phyloP scores from a whole-genome alignment of 768 basidiomycete genomes.

The Auricularia cornea region DNA sequence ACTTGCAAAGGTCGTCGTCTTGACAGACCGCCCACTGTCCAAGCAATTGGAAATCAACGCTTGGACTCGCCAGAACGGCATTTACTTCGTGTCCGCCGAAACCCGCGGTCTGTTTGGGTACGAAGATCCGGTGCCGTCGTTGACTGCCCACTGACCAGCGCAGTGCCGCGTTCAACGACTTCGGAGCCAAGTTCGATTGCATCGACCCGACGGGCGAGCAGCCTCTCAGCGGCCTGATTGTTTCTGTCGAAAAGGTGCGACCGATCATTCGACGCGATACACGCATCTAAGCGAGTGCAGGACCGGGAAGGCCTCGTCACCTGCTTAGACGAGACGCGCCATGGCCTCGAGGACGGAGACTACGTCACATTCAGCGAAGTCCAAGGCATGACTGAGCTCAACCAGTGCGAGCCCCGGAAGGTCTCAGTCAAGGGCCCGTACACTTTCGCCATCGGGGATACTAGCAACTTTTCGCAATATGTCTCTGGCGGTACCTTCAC shows the following conservation, averaged over 20 bases:
- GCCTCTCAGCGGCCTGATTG: slow-evolving; percentile 90
- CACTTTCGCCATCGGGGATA: slow-evolving; percentile 94
- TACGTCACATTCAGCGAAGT: slow-evolving; percentile 95
- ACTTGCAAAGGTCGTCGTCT: slow-evolving; percentile 65
- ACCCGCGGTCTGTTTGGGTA: slow-evolving; percentile 94
- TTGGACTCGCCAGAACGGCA: slow-evolving; percentile 83
- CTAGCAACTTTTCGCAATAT: slow-evolving; percentile 67
- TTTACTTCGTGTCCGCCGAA: slow-evolving; percentile 87
- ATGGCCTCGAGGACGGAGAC: slow-evolving; percentile 97
- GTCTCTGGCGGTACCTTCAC: slow-evolving; percentile 88
- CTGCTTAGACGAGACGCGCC: slow-evolving; percentile 92
- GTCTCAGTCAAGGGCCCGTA: slow-evolving; percentile 93
- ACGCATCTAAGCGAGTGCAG: slow-evolving; percentile 29
- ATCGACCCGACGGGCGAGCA: slow-evolving; percentile 98
- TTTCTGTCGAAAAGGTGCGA: slow-evolving; percentile 76
- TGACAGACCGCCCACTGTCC: slow-evolving; percentile 65
- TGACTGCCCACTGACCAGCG: slow-evolving; percentile 1
- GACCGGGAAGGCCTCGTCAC: slow-evolving; percentile 88
- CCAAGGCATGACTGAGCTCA: slow-evolving; percentile 88
- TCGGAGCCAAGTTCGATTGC: slow-evolving; percentile 88
- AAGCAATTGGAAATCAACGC: slow-evolving; percentile 94
- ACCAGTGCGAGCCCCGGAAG: slow-evolving; percentile 86
- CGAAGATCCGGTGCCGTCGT: slow-evolving; percentile 14
- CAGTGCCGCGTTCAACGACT: slow-evolving; percentile 94
- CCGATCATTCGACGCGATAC: not conserved